These are phyloP conservation scores for Penicillium arizonense DNA, from an alignment of 495 filamentous ascomycete species.

Conservation along the genomic window DNA sequence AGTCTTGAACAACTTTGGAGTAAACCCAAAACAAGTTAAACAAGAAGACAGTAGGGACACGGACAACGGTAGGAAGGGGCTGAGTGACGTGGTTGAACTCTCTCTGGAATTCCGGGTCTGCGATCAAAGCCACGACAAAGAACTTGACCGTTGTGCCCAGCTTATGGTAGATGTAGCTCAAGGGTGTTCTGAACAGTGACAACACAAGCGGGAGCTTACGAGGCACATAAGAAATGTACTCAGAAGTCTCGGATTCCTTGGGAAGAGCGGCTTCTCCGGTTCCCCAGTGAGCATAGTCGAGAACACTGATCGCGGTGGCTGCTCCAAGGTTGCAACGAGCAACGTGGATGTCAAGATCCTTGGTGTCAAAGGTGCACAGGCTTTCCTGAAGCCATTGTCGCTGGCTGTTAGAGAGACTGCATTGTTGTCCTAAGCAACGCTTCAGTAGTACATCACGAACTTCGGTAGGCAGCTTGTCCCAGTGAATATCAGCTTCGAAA, in stretches of 20 bases:
- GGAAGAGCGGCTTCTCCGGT: conserved; percentile 30
- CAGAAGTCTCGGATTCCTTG: conserved; percentile 27
- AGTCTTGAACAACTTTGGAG: conserved; percentile 35
- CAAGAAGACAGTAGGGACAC: conserved; percentile 34
- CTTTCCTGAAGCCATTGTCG: conserved; percentile 34
- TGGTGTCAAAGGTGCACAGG: conserved; percentile 37
- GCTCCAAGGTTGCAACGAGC: conserved; percentile 44
- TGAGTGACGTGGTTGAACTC: conserved; percentile 52
- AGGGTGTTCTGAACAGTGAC: conserved; percentile 27
- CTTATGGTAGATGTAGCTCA: conserved; percentile 38
- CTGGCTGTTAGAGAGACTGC: conserved; percentile 24
- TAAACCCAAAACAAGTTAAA: conserved; percentile 54
- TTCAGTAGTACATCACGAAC: conserved; percentile 34
- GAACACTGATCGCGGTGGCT: conserved; percentile 35
- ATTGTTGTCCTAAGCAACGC: conserved; percentile 37
- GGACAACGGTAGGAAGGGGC: conserved; percentile 29
- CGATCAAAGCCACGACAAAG: conserved; percentile 49
- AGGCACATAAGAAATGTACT: conserved; percentile 34
- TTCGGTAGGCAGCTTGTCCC: conserved; percentile 39
- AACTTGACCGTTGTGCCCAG: conserved; percentile 50
- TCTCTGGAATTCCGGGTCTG: conserved; percentile 59
- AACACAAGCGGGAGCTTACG: conserved; percentile 21
- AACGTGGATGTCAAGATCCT: conserved; percentile 35
- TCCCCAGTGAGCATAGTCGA: conserved; percentile 38
- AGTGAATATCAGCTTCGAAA: conserved; percentile 40